phyloP scores from a whole-genome alignment of 2,329 filamentous ascomycete genomes.

The Calonectria pteridis region DNA sequence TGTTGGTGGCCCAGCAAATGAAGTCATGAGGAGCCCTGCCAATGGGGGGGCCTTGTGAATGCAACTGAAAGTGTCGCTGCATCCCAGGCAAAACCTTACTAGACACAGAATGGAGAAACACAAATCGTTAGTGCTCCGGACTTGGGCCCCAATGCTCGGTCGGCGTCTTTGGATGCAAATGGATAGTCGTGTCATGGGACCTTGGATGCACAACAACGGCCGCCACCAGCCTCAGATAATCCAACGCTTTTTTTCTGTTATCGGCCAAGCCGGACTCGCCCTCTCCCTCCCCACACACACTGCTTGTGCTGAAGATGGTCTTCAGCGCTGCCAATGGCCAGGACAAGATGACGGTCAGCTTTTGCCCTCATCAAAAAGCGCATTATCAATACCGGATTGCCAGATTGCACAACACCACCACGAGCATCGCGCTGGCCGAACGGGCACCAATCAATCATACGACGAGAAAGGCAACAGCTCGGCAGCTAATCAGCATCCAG shows the following conservation, averaged over 20 bases:
- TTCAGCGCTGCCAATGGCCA: constrained; percentile 8
- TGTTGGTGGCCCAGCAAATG: constrained; percentile 16
- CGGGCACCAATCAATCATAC: constrained; percentile 25
- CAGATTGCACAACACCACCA: background rate
- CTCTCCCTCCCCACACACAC: constrained; percentile 12
- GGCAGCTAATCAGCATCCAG: constrained; percentile 12
- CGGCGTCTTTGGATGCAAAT: constrained; percentile 12
- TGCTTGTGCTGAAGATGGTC: background rate
- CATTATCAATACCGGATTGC: background rate
- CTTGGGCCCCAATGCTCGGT: constrained; percentile 17
- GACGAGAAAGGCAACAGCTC: constrained; percentile 17
- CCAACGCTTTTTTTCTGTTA: background rate
- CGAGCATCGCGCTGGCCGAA: background rate
- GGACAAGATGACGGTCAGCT: background rate
- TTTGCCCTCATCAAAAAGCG: constrained; percentile 10
- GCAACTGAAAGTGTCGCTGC: constrained; percentile 18
- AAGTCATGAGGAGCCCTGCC: constrained; percentile 14
- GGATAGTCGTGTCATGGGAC: constrained; percentile 8
- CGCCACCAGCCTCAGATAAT: background rate
- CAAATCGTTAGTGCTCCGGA: constrained; percentile 1
- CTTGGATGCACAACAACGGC: constrained; percentile 7
- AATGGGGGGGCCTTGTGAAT: background rate
- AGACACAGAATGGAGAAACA: background rate
- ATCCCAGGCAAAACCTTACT: constrained; percentile 15
- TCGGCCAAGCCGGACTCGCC: constrained; percentile 6